phyloP scores from a whole-genome alignment of 192 early-diverging fungal species.

The Backusella psychrophila region DNA sequence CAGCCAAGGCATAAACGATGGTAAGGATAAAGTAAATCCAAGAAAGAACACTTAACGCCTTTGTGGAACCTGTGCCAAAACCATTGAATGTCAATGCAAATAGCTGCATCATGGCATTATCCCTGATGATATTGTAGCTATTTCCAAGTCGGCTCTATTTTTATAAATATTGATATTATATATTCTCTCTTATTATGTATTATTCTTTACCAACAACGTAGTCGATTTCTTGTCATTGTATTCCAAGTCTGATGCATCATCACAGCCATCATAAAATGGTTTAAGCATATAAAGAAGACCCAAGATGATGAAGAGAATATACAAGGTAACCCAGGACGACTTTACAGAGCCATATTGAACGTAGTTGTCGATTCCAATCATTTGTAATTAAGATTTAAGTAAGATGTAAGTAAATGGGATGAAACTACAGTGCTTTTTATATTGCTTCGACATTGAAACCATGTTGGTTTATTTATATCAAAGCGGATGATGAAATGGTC shows the following conservation, averaged over 20 bases:
- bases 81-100: neutral
- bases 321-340: neutral
- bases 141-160: neutral
- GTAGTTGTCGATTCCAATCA: neutral
- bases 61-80: neutral
- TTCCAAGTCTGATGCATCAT: neutral
- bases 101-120: neutral
- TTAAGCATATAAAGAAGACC: neutral
- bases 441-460: neutral
- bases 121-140: neutral
- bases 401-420: too few species aligned
- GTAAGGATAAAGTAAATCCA: neutral
- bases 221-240: neutral
- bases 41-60: neutral
- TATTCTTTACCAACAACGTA: neutral
- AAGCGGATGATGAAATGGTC: neutral
- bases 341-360: neutral
- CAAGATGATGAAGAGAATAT: neutral
- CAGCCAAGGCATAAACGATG: neutral
- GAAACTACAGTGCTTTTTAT: neutral
- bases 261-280: neutral
- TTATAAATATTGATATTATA: too few species aligned
- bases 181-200: neutral
- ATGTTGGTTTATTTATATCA: neutral
- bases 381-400: neutral